A percentile compares a stretch with the other conserved stretches of the same genome.
These are phyloP conservation scores for Monosporascus sp. DNA, from an alignment of 2,329 filamentous ascomycete genomes.

Conservation along the genomic window DNA sequence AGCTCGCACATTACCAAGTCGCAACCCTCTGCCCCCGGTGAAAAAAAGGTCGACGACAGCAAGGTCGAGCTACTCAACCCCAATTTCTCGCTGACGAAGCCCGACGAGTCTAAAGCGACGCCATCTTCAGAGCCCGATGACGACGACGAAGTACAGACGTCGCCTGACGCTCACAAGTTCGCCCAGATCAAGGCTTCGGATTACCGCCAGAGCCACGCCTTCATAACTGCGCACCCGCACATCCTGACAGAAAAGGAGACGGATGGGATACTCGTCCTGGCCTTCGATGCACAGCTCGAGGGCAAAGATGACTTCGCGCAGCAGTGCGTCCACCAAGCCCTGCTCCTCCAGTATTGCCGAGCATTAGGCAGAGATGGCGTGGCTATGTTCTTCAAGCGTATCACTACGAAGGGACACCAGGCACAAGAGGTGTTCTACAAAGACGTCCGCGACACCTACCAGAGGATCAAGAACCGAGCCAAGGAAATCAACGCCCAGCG, in stretches of 20 bases:
- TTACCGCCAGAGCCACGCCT: slow-evolving; percentile 67
- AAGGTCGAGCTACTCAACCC: slow-evolving; percentile 75
- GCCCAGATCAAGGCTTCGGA: slow-evolving; percentile 70
- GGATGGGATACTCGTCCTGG: slow-evolving; percentile 83
- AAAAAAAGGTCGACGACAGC: slow-evolving; percentile 42
- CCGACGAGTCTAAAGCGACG: slow-evolving; percentile 17
- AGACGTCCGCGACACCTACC: slow-evolving; percentile 85
- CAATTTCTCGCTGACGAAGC: slow-evolving; percentile 33
- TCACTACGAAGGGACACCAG: slow-evolving; percentile 83
- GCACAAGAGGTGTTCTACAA: slow-evolving; percentile 87
- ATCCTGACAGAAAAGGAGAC: slow-evolving; percentile 82
- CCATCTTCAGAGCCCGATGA: slow-evolving; percentile 39
- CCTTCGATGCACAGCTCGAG: slow-evolving; percentile 82
- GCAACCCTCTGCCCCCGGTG: slow-evolving; percentile 25
- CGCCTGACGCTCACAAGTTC: slow-evolving; percentile 73
- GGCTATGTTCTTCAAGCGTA: slow-evolving; percentile 89
- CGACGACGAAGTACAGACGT: slow-evolving; percentile 70
- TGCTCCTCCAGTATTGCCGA: slow-evolving; percentile 91
- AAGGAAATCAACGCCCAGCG: slow-evolving; percentile 60
- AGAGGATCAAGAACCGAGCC: slow-evolving; percentile 70
- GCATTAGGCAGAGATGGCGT: slow-evolving; percentile 85
- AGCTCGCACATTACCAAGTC: slow-evolving; percentile 64
- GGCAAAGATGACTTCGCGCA: slow-evolving; percentile 69
- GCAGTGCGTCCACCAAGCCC: slow-evolving; percentile 87
- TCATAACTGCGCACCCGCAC: slow-evolving; percentile 71